These are phyloP conservation scores for Pulveroboletus frians DNA, from an alignment of 768 basidiomycete species.

Conservation along the genomic window DNA sequence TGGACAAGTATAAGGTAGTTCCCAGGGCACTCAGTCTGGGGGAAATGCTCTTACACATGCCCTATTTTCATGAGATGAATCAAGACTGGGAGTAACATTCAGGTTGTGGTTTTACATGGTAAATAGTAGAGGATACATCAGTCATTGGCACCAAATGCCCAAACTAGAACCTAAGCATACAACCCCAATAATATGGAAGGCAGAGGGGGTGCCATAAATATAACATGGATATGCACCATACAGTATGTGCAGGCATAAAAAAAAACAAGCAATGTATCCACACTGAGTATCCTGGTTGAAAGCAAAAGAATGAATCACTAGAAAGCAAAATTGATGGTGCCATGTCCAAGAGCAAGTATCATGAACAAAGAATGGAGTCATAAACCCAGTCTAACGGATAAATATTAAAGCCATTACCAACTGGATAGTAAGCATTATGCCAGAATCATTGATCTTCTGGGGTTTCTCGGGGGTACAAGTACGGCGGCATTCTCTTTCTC, in stretches of 20 bases:
- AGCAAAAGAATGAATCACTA: conserved; percentile 6
- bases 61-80: no score
- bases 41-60: no score
- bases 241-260: conserved; percentile 1
- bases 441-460: conserved; percentile 15
- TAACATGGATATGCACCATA: conserved; percentile 13
- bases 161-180: conserved; percentile 20
- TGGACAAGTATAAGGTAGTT: no score
- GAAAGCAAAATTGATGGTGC: conserved; percentile 5
- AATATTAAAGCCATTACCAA: conserved; percentile 4
- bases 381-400: conserved; percentile 8
- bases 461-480: conserved; percentile 16
- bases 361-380: neutral
- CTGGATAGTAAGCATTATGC: conserved; percentile 7
- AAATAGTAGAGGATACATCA: conserved; percentile 12
- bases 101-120: no score
- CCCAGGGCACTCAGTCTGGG: no score
- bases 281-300: conserved; percentile 7
- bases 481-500: conserved; percentile 57
- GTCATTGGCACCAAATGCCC: conserved; percentile 1
- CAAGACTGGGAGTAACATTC: no score
- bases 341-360: conserved; percentile 13
- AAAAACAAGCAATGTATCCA: neutral
- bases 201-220: conserved; percentile 13
- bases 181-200: conserved; percentile 13